These are phyloP conservation scores for Chloranthus sessilifolius DNA, from an alignment of 164 flowering plant species.

Conservation along the genomic window DNA sequence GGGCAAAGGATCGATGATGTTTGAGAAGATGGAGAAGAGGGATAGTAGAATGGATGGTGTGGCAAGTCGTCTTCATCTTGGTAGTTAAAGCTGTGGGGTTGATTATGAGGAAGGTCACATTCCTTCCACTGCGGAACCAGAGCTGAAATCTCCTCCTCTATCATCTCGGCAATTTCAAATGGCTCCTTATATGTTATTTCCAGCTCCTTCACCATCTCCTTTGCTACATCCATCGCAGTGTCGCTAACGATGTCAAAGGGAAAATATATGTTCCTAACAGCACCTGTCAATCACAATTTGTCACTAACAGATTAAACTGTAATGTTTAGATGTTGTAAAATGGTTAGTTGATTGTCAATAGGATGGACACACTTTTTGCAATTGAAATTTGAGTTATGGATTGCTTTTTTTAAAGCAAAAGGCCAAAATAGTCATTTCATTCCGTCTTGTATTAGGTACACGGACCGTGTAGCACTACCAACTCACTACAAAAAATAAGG, in stretches of 20 bases:
- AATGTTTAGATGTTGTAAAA: too few relatives aligned
- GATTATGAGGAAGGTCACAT: conserved; percentile 11
- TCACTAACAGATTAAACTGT: too few relatives aligned
- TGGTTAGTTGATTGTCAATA: too few relatives aligned
- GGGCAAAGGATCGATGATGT: conserved; percentile 38
- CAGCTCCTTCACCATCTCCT: conserved; percentile 84
- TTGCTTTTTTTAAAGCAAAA: too few relatives aligned
- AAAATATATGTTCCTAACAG: conserved; percentile 48
- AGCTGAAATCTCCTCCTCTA: conserved; percentile 56
- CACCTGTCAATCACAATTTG: conserved; percentile 30
- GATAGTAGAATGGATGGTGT: conserved; percentile 37
- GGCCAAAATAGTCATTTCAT: too few relatives aligned
- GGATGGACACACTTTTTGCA: too few relatives aligned
- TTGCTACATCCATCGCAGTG: conserved; percentile 72
- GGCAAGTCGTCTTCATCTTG: conserved; percentile 31
- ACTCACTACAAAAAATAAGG: too few relatives aligned
- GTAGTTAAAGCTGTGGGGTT: conserved; percentile 34
- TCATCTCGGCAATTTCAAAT: conserved; percentile 63
- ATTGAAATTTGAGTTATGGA: too few relatives aligned
- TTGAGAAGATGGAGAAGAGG: conserved; percentile 50
- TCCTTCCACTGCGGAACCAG: conserved; percentile 52
- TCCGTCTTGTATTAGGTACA: too few relatives aligned
- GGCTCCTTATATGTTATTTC: conserved; percentile 68
- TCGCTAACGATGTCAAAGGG: conserved; percentile 63
- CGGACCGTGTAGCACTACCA: too few relatives aligned